Conservation (phyloP, 75 land plant genomes). For the Cupressus sempervirens region DNA sequence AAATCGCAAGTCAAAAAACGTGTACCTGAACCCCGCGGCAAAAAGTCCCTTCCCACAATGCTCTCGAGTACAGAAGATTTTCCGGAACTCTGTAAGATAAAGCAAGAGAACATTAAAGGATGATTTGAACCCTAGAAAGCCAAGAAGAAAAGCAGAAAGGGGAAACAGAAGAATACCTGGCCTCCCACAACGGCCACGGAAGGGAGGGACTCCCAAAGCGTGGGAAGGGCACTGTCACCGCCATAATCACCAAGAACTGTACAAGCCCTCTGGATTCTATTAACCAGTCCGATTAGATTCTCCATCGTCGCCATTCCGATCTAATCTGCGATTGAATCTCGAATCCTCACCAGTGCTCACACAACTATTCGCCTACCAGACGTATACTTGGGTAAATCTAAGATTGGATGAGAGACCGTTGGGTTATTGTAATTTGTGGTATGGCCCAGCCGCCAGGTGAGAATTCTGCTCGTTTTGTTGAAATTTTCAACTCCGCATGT, state of each 20-base stretch:
- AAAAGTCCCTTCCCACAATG: slow-evolving; percentile 64
- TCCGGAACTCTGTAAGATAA: slow-evolving; percentile 48
- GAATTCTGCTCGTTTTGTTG: too few species aligned
- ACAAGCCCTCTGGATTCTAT: slow-evolving; percentile 84
- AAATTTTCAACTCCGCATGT: too few species aligned
- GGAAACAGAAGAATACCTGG: slow-evolving; percentile 39
- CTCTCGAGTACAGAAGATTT: slow-evolving; percentile 70
- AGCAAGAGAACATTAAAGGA: background rate
- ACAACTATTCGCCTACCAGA: too few species aligned
- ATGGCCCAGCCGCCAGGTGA: too few species aligned
- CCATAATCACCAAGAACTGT: slow-evolving; percentile 90
- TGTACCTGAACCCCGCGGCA: slow-evolving; percentile 63
- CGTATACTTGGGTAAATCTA: too few species aligned
- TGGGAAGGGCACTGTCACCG: slow-evolving; percentile 61
- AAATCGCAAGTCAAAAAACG: background rate
- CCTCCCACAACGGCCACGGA: slow-evolving; percentile 93
- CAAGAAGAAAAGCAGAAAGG: background rate
- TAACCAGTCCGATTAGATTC: slow-evolving; percentile 87
- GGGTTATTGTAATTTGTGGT: too few species aligned
- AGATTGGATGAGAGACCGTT: too few species aligned
- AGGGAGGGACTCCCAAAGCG: slow-evolving; percentile 88
- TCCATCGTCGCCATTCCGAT: slow-evolving; percentile 73
- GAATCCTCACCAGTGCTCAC: background rate
- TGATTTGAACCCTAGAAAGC: background rate
- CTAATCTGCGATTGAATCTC: background rate